These are phyloP conservation scores for Mycena vulgaris DNA, from an alignment of 768 basidiomycete genomes.

Conservation along the genomic window DNA sequence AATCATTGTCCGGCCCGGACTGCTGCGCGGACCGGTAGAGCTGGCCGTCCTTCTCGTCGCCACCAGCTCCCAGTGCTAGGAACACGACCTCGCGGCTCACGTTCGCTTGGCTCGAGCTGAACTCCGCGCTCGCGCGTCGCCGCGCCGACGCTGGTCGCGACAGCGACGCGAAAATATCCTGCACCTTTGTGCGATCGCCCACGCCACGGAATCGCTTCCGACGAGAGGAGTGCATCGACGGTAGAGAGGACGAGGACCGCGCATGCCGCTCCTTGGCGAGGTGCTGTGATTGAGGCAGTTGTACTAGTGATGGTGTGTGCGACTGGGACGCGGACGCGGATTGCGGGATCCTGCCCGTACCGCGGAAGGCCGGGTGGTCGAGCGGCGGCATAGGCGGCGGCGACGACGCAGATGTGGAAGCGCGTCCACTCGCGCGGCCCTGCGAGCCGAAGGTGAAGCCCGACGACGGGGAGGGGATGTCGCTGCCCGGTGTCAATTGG, in stretches of 20 bases:
- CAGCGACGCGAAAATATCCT: constrained; percentile 33
- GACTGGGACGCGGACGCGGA: constrained; percentile 18
- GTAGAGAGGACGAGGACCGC: constrained; percentile 32
- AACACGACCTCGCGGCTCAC: constrained; percentile 17
- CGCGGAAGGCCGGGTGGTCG: constrained; percentile 31
- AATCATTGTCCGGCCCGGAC: constrained; percentile 10
- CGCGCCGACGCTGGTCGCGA: constrained; percentile 17
- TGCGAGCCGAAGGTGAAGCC: constrained; percentile 38
- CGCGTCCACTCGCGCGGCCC: constrained; percentile 1
- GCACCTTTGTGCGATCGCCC: constrained; percentile 26
- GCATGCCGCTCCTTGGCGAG: background rate
- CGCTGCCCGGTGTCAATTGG: constrained; percentile 10
- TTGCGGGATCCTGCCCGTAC: background rate
- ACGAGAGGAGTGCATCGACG: constrained; percentile 32
- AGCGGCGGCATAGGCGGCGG: constrained; percentile 34
- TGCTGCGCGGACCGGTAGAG: background rate
- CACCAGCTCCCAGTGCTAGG: constrained; percentile 12
- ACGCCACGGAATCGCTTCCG: constrained; percentile 24
- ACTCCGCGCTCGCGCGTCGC: constrained; percentile 17
- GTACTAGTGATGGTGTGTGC: constrained; percentile 3
- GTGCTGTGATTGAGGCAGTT: background rate
- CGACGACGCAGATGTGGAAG: constrained; percentile 6
- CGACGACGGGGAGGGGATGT: constrained; percentile 27
- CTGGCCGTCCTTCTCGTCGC: constrained; percentile 1
- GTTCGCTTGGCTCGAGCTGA: background rate